These are phyloP conservation scores for Talaromyces sp. DNA, from an alignment of 2,329 filamentous ascomycete species.

Conservation along the genomic window DNA sequence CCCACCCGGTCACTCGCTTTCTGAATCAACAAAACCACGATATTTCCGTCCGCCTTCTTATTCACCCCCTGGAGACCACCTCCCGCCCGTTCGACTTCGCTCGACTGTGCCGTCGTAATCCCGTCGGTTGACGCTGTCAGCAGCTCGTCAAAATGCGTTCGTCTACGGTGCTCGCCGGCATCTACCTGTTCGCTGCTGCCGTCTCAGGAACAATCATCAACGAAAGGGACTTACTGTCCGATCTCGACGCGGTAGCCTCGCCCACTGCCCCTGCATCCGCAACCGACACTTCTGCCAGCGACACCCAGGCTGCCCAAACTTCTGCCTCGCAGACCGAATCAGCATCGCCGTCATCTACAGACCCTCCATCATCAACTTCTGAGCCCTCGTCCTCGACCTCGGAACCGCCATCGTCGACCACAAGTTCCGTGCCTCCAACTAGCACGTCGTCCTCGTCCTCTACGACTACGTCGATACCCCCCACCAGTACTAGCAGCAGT, in stretches of 20 bases:
- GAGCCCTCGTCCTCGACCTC: constrained; percentile 1
- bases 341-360: constrained; percentile 13
- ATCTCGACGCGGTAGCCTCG: constrained; percentile 8
- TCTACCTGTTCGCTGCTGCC: constrained; percentile 8
- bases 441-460: constrained; percentile 9
- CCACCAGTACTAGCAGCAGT: background rate
- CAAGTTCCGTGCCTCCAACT: constrained; percentile 5
- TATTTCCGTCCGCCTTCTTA: background rate
- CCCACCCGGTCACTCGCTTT: background rate
- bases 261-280: constrained; percentile 8
- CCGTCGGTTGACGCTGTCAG: background rate
- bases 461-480: constrained; percentile 13
- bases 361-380: constrained; percentile 17
- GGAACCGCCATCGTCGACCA: constrained; percentile 10
- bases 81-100: background rate
- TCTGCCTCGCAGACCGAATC: constrained; percentile 10
- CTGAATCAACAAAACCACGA: background rate
- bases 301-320: constrained; percentile 1
- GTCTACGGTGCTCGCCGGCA: constrained; percentile 4
- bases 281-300: constrained; percentile 11
- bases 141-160: constrained; percentile 8
- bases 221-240: constrained; percentile 2
- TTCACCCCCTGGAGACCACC: background rate
- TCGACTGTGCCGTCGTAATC: background rate
- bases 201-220: constrained; percentile 2